These are phyloP conservation scores for Talaromyces stipitatus DNA, from an alignment of 495 filamentous ascomycete genomes.

Conservation along the genomic window DNA sequence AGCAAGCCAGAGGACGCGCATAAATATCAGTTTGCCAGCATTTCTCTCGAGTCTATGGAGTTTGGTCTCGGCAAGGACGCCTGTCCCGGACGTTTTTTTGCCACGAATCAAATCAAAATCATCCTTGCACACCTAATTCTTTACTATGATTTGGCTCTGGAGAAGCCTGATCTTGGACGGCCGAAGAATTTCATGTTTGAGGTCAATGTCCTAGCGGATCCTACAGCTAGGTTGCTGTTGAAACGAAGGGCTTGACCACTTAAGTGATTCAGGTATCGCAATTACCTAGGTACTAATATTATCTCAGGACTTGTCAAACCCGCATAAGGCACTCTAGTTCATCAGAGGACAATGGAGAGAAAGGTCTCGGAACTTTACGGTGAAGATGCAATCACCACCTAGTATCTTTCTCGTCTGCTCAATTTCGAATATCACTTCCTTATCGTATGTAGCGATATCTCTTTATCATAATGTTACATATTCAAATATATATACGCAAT, in stretches of 20 bases:
- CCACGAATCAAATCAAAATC: conserved; percentile 40
- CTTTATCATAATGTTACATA: neutral
- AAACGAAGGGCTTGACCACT: neutral
- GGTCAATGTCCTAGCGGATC: neutral
- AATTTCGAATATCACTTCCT: neutral
- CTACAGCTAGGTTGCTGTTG: neutral
- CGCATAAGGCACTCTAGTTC: too few relatives aligned
- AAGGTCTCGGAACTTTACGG: neutral
- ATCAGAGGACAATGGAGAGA: too few relatives aligned
- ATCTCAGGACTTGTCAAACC: too few relatives aligned
- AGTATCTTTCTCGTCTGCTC: neutral
- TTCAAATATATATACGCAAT: neutral
- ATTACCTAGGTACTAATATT: too few relatives aligned
- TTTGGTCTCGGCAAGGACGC: conserved; percentile 30
- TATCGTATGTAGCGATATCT: neutral
- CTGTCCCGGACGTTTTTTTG: conserved; percentile 50
- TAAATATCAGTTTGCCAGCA: conserved; percentile 6
- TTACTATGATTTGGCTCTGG: conserved; percentile 18
- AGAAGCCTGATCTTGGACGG: neutral
- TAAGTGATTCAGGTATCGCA: too few relatives aligned
- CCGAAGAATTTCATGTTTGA: conserved; percentile 2
- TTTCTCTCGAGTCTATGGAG: conserved; percentile 4
- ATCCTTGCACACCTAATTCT: conserved; percentile 32
- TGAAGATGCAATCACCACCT: neutral
- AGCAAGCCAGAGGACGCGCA: conserved; percentile 13